A percentile compares a stretch with the other conserved stretches of the same genome.
phyloP scores from a whole-genome alignment of 306 rosid species.

The Trichosanthes cucumerina region DNA sequence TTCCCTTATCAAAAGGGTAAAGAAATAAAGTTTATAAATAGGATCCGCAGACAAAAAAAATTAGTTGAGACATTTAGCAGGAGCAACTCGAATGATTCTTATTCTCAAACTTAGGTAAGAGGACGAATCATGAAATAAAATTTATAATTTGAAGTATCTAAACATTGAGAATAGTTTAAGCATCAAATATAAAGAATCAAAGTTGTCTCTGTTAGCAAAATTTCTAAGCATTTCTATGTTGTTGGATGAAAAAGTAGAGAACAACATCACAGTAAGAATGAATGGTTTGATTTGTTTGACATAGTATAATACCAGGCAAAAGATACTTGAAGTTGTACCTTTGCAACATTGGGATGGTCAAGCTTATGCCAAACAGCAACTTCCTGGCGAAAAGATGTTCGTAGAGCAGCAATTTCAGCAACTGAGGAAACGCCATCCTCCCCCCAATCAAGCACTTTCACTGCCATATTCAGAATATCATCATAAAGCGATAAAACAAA shows the following conservation, averaged over 20 bases:
- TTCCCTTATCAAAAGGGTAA: neutral
- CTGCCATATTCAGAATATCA: constrained; percentile 23
- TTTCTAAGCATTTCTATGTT: neutral
- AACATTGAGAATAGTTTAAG: neutral
- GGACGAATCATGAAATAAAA: neutral
- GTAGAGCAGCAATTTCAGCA: constrained; percentile 32
- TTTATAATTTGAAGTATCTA: neutral
- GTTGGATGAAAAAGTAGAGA: neutral
- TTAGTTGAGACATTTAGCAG: neutral
- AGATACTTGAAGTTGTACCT: constrained; percentile 18
- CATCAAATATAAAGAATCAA: neutral
- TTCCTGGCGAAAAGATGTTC: constrained; percentile 45
- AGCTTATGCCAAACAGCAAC: constrained; percentile 56
- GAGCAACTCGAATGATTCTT: neutral
- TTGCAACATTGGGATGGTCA: constrained; percentile 54
- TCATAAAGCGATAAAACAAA: neutral
- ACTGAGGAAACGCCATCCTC: constrained; percentile 34
- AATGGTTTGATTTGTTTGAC: neutral
- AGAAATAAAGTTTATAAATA: neutral
- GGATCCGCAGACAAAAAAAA: neutral
- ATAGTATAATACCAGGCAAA: neutral
- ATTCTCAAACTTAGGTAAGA: neutral
- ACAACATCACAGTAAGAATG: neutral
- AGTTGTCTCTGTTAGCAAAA: neutral
- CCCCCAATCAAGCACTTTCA: constrained; percentile 48